Percentiles rank a stretch among this genome's conserved stretches.
Evolutionary conservation across 169 alveolate genomes (phyloP).

Genomic region (Blepharisma undulans): DNA sequence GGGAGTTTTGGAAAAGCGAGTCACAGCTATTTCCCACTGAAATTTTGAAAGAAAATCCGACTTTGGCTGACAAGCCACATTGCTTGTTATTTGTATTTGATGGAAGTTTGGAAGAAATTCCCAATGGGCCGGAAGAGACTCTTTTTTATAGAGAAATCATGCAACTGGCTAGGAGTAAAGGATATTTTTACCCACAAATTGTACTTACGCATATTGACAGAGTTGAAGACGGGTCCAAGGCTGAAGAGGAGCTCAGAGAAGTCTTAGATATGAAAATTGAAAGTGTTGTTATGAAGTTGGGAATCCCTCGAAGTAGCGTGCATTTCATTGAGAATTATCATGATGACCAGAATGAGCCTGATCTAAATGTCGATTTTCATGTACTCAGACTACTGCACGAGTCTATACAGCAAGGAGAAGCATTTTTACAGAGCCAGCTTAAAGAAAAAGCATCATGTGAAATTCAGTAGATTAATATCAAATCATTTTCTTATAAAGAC

Average conservation of each 20-base stretch:
- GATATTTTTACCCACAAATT: slow-evolving; percentile 66
- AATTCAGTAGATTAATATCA: background rate
- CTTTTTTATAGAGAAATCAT: slow-evolving; percentile 63
- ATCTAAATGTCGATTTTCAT: slow-evolving; percentile 59
- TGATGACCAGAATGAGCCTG: slow-evolving; percentile 37
- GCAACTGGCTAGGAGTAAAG: slow-evolving; percentile 51
- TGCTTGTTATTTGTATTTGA: slow-evolving; percentile 68
- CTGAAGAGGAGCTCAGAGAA: slow-evolving; percentile 39
- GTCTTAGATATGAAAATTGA: slow-evolving; percentile 61
- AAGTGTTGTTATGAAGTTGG: slow-evolving; percentile 58
- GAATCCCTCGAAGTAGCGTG: slow-evolving; percentile 61
- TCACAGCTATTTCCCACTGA: slow-evolving; percentile 63
- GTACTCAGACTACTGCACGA: slow-evolving; percentile 60
- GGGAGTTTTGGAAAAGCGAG: slow-evolving; percentile 73
- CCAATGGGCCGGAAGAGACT: slow-evolving; percentile 56
- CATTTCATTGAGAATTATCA: slow-evolving; percentile 76
- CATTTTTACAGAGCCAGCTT: slow-evolving; percentile 51
- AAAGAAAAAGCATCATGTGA: slow-evolving; percentile 41
- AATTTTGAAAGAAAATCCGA: slow-evolving; percentile 46
- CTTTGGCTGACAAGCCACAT: slow-evolving; percentile 59
- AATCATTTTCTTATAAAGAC: too few relatives aligned
- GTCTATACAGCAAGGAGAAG: slow-evolving; percentile 55
- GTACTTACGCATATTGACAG: slow-evolving; percentile 65
- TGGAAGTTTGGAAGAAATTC: slow-evolving; percentile 66
- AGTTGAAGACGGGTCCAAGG: slow-evolving; percentile 48